Conservation (phyloP, 129 eudicot genomes). For the Smallanthus sonchifolius region DNA sequence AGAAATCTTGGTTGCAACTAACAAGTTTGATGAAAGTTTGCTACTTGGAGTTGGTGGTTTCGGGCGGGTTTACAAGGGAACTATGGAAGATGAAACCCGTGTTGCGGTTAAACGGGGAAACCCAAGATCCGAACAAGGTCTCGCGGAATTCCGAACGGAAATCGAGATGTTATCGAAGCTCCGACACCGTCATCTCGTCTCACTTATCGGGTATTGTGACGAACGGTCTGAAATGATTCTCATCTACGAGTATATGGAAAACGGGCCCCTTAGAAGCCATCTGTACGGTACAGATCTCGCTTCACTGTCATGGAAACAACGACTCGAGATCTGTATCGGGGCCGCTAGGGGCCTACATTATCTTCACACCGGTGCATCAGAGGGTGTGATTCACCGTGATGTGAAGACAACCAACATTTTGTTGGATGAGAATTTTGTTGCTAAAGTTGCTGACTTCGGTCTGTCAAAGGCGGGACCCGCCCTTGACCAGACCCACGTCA, state of each 20-base stretch:
- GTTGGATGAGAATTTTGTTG: slow-evolving; percentile 80
- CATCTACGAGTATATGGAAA: slow-evolving; percentile 94
- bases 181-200: slow-evolving; percentile 92
- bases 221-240: slow-evolving; percentile 97
- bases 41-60: slow-evolving; percentile 98
- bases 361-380: slow-evolving; percentile 94
- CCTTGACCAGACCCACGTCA: slow-evolving; percentile 91
- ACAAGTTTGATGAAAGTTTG: slow-evolving; percentile 74
- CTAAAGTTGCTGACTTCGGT: slow-evolving; percentile 97
- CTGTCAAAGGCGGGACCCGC: slow-evolving; percentile 90
- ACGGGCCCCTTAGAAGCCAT: slow-evolving; percentile 96
- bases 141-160: slow-evolving; percentile 88
- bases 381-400: slow-evolving; percentile 87
- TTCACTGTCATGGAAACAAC: slow-evolving; percentile 78
- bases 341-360: slow-evolving; percentile 97
- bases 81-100: slow-evolving; percentile 79
- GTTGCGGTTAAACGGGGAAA: slow-evolving; percentile 94
- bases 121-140: slow-evolving; percentile 94
- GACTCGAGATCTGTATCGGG: slow-evolving; percentile 94
- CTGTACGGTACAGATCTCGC: slow-evolving; percentile 86
- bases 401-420: slow-evolving; percentile 97
- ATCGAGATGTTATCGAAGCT: slow-evolving; percentile 97
- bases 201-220: slow-evolving; percentile 92
- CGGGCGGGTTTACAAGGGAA: slow-evolving; percentile 95
- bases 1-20: slow-evolving; percentile 89